Evolutionary conservation across 306 rosid genomes (phyloP).

Genomic region (Calophaca sinica): DNA sequence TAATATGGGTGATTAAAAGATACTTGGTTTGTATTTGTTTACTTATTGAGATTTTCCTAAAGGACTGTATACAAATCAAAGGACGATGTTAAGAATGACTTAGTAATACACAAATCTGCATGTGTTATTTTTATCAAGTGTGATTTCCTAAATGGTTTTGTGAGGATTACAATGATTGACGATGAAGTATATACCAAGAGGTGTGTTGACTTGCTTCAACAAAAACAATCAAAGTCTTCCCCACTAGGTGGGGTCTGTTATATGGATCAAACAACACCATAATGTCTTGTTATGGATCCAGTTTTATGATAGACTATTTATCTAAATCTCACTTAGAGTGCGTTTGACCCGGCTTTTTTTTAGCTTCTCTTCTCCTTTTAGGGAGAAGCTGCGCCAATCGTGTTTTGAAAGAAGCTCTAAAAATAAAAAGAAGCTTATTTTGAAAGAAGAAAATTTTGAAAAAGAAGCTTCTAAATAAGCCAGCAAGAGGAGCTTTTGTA

Average conservation of each 20-base stretch:
- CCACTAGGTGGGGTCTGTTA: neutral
- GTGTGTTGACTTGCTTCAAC: conserved; percentile 19
- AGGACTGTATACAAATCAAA: conserved; percentile 20
- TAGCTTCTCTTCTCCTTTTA: too few relatives aligned
- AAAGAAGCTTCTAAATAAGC: too few relatives aligned
- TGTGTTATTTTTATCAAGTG: conserved; percentile 2
- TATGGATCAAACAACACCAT: neutral
- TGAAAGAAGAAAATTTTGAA: too few relatives aligned
- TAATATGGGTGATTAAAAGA: conserved; percentile 25
- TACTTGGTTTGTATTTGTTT: conserved; percentile 11
- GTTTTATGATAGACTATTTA: neutral
- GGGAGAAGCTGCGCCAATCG: too few relatives aligned
- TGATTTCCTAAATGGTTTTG: conserved; percentile 11
- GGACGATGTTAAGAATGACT: conserved; percentile 16
- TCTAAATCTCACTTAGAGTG: neutral
- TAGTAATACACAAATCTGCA: neutral
- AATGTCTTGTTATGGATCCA: too few relatives aligned
- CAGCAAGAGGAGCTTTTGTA: too few relatives aligned
- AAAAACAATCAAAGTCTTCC: conserved; percentile 1
- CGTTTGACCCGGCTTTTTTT: too few relatives aligned
- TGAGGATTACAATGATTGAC: conserved; percentile 17
- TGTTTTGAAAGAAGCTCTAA: too few relatives aligned
- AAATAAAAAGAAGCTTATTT: too few relatives aligned
- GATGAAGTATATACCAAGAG: neutral
- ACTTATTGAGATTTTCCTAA: conserved; percentile 22